Evolutionary conservation across 306 rosid species (phyloP).

Genomic region (Quercus gilva): DNA sequence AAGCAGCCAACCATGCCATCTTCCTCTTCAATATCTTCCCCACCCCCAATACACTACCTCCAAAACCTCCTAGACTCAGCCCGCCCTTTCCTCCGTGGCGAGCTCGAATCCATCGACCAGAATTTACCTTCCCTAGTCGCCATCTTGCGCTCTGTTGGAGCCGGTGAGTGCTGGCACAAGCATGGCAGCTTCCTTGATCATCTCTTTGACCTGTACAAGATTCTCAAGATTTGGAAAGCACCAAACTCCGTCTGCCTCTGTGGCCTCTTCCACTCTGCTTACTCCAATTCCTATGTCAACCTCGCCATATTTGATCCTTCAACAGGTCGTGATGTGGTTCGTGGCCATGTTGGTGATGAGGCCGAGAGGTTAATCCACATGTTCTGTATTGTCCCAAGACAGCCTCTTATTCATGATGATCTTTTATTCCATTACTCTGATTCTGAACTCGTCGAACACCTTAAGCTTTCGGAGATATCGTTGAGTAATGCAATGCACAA

Average conservation of each 20-base stretch:
- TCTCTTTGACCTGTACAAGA: slow-evolving; percentile 59
- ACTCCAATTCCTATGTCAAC: slow-evolving; percentile 88
- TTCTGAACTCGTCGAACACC: slow-evolving; percentile 53
- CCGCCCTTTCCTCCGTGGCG: slow-evolving; percentile 83
- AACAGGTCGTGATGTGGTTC: slow-evolving; percentile 65
- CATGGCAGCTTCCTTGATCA: slow-evolving; percentile 89
- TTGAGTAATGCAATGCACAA: slow-evolving; percentile 35
- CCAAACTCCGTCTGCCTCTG: slow-evolving; percentile 57
- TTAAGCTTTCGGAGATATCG: slow-evolving; percentile 40
- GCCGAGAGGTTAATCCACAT: slow-evolving; percentile 71
- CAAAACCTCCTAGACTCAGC: slow-evolving; percentile 45
- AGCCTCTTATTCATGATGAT: slow-evolving; percentile 69
- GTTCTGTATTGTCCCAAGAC: slow-evolving; percentile 79
- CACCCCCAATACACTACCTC: neutral
- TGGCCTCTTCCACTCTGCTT: slow-evolving; percentile 93
- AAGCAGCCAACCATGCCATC: slow-evolving; percentile 15
- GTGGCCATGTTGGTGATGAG: slow-evolving; percentile 50
- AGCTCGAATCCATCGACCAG: slow-evolving; percentile 45
- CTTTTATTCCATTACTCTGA: slow-evolving; percentile 71
- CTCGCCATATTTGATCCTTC: slow-evolving; percentile 90
- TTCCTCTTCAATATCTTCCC: neutral
- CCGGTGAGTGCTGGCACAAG: slow-evolving; percentile 97
- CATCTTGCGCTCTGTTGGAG: slow-evolving; percentile 64
- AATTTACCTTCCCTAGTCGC: slow-evolving; percentile 50
- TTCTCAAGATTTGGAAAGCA: slow-evolving; percentile 71